Evolutionary conservation across 257 asterid genomes (phyloP).

Genomic region (Solanum pimpinellifolium): DNA sequence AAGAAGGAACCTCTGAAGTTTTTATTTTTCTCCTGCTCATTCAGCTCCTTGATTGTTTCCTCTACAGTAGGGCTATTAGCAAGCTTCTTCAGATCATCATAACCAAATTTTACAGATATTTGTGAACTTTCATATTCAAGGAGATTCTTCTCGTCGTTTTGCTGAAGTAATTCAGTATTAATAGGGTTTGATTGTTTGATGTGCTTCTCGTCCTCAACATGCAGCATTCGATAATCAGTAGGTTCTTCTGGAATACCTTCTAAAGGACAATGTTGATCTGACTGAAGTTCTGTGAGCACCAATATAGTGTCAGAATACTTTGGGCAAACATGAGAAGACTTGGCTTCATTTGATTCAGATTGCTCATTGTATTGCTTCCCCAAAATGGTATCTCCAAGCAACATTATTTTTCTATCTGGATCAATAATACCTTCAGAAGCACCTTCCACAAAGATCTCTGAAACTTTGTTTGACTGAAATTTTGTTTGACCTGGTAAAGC

Average conservation of each 20-base stretch:
- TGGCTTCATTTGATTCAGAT: background rate
- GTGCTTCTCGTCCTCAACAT: background rate
- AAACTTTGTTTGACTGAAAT: slow-evolving; percentile 29
- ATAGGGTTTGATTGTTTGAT: slow-evolving; percentile 12
- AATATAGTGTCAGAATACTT: background rate
- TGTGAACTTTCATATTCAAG: slow-evolving; percentile 13
- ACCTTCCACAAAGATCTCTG: slow-evolving; percentile 19
- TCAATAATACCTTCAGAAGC: slow-evolving; percentile 13
- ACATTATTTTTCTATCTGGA: slow-evolving; percentile 3
- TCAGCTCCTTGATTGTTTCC: slow-evolving; percentile 13
- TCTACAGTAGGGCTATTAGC: slow-evolving; percentile 19
- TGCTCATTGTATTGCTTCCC: background rate
- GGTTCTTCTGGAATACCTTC: background rate
- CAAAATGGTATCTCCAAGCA: background rate
- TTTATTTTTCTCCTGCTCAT: slow-evolving; percentile 22
- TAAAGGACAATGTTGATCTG: background rate
- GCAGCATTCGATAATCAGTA: slow-evolving; percentile 4
- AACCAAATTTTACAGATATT: slow-evolving; percentile 15
- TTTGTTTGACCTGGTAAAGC: slow-evolving; percentile 27
- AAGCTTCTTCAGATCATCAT: slow-evolving; percentile 13
- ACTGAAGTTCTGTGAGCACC: background rate
- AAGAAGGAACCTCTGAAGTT: slow-evolving; percentile 43
- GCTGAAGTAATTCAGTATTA: slow-evolving; percentile 16
- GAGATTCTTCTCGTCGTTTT: slow-evolving; percentile 17
- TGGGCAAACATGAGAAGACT: background rate